A percentile compares a stretch with the other conserved stretches of the same genome.
These are phyloP conservation scores for Aegilops umbellulata DNA, from an alignment of 176 grass and related monocot genomes.

Conservation along the genomic window DNA sequence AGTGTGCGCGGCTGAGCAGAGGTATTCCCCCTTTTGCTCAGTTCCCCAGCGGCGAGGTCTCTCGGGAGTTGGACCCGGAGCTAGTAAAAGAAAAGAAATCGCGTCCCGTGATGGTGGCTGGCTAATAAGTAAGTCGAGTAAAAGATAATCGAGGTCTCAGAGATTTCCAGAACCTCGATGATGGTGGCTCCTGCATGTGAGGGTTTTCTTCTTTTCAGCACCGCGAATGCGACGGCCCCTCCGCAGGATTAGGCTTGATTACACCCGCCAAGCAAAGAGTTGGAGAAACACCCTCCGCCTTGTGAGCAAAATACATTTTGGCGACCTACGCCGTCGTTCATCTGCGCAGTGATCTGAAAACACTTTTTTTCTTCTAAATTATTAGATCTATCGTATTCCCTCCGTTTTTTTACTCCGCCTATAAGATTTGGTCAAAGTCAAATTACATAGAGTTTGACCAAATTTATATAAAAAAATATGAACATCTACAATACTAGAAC, in stretches of 20 bases:
- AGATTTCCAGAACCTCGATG: slow-evolving; percentile 13
- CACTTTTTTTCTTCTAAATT: too few species aligned
- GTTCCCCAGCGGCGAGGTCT: slow-evolving; percentile 20
- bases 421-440: too few species aligned
- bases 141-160: neutral
- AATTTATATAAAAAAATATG: too few species aligned
- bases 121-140: neutral
- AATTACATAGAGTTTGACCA: too few species aligned
- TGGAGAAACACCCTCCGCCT: too few species aligned
- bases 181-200: slow-evolving; percentile 8
- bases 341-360: too few species aligned
- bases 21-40: neutral
- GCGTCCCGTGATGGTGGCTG: neutral
- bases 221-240: neutral
- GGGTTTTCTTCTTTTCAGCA: slow-evolving; percentile 5
- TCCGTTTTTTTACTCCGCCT: too few species aligned
- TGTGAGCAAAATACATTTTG: too few species aligned
- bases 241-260: neutral
- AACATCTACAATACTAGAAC: too few species aligned
- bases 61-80: neutral
- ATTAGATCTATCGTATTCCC: too few species aligned
- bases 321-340: too few species aligned
- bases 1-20: neutral
- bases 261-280: neutral
- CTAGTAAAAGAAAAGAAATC: neutral